Conservation (phyloP, 805 yeast species). For the Saccharomyces jurei region DNA sequence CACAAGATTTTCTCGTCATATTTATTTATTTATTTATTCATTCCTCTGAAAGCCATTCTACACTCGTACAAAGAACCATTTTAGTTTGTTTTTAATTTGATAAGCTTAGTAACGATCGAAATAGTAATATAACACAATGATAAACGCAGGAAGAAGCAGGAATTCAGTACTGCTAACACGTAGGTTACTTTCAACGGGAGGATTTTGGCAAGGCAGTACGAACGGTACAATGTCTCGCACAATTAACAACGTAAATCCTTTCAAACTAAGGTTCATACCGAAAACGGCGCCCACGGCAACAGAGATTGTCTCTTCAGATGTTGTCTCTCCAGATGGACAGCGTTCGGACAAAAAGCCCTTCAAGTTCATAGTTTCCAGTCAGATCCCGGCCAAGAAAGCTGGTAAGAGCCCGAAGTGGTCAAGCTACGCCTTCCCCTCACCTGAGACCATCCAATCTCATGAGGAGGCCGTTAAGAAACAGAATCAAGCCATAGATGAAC, state of each 20-base stretch:
- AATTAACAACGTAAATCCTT: not conserved
- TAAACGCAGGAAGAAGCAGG: not conserved
- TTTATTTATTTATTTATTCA: not conserved
- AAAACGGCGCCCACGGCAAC: not conserved
- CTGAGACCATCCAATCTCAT: constrained; percentile 11
- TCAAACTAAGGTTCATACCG: not conserved
- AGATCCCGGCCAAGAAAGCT: not conserved
- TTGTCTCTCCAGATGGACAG: not conserved
- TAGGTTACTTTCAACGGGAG: not conserved
- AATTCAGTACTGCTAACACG: not conserved
- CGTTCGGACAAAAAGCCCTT: not conserved
- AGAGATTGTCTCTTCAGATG: not conserved
- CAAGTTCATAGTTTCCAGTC: not conserved
- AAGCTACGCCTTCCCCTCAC: constrained; percentile 40
- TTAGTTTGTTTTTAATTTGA: not conserved
- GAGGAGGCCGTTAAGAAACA: constrained; percentile 41
- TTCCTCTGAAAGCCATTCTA: not conserved
- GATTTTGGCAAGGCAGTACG: not conserved
- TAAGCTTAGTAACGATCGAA: not conserved
- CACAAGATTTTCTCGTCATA: not conserved
- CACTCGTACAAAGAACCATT: not conserved
- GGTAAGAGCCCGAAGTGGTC: constrained; percentile 26
- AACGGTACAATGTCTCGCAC: not conserved
- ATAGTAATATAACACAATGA: not conserved
- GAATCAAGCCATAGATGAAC: constrained; percentile 21